Evolutionary conservation across 2,329 filamentous ascomycete species (phyloP), one percentile per base, ranked within the genome.

Genomic region (Dothideomycetes sp.): DNA sequence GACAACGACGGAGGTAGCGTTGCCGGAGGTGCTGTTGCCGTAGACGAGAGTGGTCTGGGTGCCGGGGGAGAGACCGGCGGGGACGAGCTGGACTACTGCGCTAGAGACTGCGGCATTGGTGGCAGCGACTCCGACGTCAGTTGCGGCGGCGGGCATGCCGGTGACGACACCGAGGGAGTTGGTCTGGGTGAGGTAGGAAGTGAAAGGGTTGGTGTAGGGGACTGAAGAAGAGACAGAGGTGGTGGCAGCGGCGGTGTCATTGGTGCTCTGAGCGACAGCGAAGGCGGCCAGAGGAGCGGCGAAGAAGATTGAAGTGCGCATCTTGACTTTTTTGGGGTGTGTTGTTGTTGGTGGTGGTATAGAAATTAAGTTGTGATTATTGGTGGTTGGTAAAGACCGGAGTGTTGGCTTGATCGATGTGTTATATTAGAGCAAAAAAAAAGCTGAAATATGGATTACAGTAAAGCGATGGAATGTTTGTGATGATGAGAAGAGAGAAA

Each of bases 131-230:
- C 64, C 57, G 12, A 54, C 55, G 4, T 49, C 50, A 31, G 60
- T 64, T 17, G 56, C 51, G 17, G 40, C 51, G 9, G 36, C 25
- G 10, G 61, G 60, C 36, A 62, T 57, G 46, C 67, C 68, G 30
- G 69, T 73, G 33, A 71, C 60, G 27, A 71, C 68, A 34, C 69
- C 68, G 16, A 58, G 47, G 15, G 65, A 65, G 58, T 72, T 65
- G 46, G 69, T 71, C 58, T 64, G 43, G 17, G 65, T 65, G 18
- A 67, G 59, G 57, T 61, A 70, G 41, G 57, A 51, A 28, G 64
- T 69, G 45, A 58, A 57, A 11, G 59, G 59, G 58, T 70, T 69
- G 13, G 52, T 40, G 37, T 40, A 40, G 13, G 37, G 29, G 15
- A 33, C 9, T 35, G 32, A 31, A 32, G 49, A 47, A 31, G 49